Base-by-base conservation (phyloP, 495 filamentous ascomycete species). In the Parmelia sp. region DNA sequence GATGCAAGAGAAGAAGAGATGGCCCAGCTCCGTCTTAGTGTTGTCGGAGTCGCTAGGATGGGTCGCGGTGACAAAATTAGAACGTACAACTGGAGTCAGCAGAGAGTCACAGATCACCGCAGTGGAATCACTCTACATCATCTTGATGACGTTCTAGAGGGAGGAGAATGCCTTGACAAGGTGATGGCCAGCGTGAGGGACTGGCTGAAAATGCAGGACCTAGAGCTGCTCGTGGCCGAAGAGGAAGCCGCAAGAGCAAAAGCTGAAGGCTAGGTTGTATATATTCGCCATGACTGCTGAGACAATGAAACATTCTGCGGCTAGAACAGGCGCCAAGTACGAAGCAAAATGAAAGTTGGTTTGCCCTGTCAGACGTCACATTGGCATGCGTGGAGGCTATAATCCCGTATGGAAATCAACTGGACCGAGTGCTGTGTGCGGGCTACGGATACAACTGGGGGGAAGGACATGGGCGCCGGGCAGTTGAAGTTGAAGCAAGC, bases 41-140 rank as follows among this genome's bases (percentile, higher is more conserved):
- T 93, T 66, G 84, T 89, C 5, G 88, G 90, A 66, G 85, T 92
- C 60, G 83, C 81, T 19, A 88, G 86, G 65, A 90, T 91, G 78
- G 91, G 91, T 31, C 85, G 95, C 55, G 89, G 90, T 31, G 91
- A 97, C 74, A 98, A 98, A 76, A 84, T 98, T 66, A 78, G 94
- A 66, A 98, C 94, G 4, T 98, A 98, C 73, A 96, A 97, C 76
- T 98, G 87, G 78, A 84, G 84, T 39, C 95, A 98, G 75, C 90
- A 91, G 74, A 81, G 94, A 58, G 92, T 95, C 66, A 97, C 94
- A 4, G 94, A 98, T 78, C 94, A 98, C 75, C 80, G 94, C 51
- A 90, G 86, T 72, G 93, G 92, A 4, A 72, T 90, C 37, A 92
- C 88, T 58, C 76, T 94, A 19, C 86, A 94, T 72, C 89, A 94